Conservation (phyloP, 768 basidiomycete genomes). For the Calocybe gangraenosa region DNA sequence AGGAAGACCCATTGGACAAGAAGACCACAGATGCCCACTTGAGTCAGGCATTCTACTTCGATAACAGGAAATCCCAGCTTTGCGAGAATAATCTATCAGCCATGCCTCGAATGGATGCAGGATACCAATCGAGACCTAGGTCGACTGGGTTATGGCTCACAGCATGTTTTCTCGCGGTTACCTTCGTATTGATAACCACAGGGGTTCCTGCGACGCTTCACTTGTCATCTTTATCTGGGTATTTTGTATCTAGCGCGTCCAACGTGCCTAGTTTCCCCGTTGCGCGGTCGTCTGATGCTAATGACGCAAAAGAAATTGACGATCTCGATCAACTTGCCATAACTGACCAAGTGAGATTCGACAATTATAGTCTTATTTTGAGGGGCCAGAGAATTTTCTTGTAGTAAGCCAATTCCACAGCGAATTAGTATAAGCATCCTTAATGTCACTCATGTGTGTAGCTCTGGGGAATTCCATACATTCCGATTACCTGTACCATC, state of each 20-base stretch:
- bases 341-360: slow-evolving; percentile 44
- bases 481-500: slow-evolving; percentile 78
- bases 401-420: slow-evolving; percentile 57
- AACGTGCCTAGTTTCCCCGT: not conserved
- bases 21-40: not conserved
- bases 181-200: slow-evolving; percentile 22
- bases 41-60: not conserved
- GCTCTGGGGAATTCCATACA: slow-evolving; percentile 83
- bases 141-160: slow-evolving; percentile 24
- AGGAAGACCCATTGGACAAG: not conserved
- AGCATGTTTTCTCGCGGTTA: slow-evolving; percentile 21
- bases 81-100: not conserved
- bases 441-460: slow-evolving; percentile 20
- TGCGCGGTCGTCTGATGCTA: slow-evolving; percentile 5
- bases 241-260: slow-evolving; percentile 9
- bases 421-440: too few relatives aligned
- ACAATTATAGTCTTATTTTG: slow-evolving; percentile 69
- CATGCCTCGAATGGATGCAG: not conserved
- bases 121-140: slow-evolving; percentile 17
- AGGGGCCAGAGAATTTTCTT: slow-evolving; percentile 69
- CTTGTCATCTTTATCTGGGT: slow-evolving; percentile 9
- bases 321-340: slow-evolving; percentile 12
- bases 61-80: not conserved
- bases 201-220: slow-evolving; percentile 7
- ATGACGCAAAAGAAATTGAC: not conserved